Base-by-base conservation (phyloP, 805 yeast species). In the Ogataea trehalophila region DNA sequence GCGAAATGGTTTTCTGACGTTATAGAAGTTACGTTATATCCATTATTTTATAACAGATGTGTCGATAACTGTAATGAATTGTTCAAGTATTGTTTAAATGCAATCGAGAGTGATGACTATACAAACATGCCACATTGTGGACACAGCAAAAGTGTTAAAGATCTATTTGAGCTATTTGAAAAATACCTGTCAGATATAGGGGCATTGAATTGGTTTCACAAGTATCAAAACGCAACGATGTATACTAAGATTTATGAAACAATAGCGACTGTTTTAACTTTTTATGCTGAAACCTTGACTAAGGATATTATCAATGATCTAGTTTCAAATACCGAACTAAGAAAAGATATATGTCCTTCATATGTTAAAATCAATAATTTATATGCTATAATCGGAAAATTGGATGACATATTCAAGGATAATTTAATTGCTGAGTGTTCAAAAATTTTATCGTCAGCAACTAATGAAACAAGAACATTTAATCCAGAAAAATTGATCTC, bases 351-450 rank as follows among this genome's bases (percentile, higher is more conserved):
- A n/a, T 34, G 45, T 33, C 49, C 50, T 9, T 41, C 53, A 8
- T 52, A 49, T 34, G 51, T 50, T 17, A 56, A 54, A 41, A 46
- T 56, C 37, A 56, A 56, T 41, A 51, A 56, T 39, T 44, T 56
- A 39, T 53, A 52, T 36, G 47, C 51, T 18, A 44, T 52, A 4
- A 37, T 48, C 15, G 34, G 29, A 22, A 46, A 49, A 29, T 20
- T 56, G 43, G 60, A 56, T 39, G n/a, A 43, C 3, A 43, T 52
- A 9, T 52, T 49, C 39, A 42, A 43, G 33, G 59, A 56, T 43
- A 58, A 56, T 1, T 46, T 52, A 11, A 35, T 56, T 26, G 46
- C 54, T 11, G 39, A 20, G 7, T 45, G 48, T 33, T 56, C 57
- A 5, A 39, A 29, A 6, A 23, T 41, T 50, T 9, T 41, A 39